Conservation (phyloP, 192 early-diverging fungal genomes). For the Phycomyces blakesleeanus region DNA sequence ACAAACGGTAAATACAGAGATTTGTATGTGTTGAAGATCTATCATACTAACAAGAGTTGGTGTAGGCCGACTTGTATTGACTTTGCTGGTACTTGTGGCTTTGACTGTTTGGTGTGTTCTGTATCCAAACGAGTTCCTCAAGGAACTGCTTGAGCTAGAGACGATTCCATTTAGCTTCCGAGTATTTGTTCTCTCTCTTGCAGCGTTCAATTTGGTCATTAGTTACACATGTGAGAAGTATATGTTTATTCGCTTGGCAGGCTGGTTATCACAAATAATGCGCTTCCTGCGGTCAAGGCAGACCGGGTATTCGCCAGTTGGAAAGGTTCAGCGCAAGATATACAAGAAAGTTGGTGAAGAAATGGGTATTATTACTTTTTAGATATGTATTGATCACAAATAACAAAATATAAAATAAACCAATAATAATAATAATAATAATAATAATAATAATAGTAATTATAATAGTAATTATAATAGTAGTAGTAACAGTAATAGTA, state of each 20-base stretch:
- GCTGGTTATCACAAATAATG: constrained; percentile 2
- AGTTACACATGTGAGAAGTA: constrained; percentile 44
- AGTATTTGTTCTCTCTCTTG: constrained; percentile 54
- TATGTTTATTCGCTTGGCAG: constrained; percentile 29
- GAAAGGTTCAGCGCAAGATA: constrained; percentile 11
- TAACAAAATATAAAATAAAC: background rate
- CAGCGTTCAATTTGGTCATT: constrained; percentile 54
- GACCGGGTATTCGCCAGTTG: constrained; percentile 8
- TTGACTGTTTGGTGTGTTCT: constrained; percentile 49
- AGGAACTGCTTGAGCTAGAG: constrained; percentile 67
- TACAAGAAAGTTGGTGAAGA: constrained; percentile 16
- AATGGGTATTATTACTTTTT: constrained; percentile 4
- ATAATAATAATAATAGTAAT: no score
- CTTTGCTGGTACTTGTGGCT: constrained; percentile 48
- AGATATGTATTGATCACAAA: no score
- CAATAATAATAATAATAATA: background rate
- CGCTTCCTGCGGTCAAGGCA: background rate
- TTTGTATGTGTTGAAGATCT: background rate
- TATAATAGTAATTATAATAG: no score
- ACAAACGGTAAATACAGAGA: constrained; percentile 71
- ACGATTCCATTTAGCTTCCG: constrained; percentile 53
- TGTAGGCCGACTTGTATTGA: constrained; percentile 64
- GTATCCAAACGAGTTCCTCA: constrained; percentile 46
- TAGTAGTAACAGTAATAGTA: no score
- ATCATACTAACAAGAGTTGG: no score